Evolutionary conservation across 345 rosid genomes (phyloP).

Genomic region (Triadica sebifera): DNA sequence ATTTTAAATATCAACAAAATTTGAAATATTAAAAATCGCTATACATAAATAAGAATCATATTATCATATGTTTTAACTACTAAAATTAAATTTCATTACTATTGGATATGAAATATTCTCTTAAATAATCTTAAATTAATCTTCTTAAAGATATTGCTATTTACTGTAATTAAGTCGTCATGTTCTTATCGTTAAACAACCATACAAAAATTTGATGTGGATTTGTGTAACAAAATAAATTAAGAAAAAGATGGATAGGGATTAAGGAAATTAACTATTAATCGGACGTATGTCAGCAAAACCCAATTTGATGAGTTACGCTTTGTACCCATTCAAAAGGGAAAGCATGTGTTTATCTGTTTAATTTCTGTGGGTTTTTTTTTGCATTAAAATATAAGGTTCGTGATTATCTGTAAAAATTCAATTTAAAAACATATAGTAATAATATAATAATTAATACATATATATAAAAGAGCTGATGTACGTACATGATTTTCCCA

Average conservation of each 20-base stretch:
- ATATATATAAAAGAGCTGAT: background rate
- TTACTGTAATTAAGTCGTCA: background rate
- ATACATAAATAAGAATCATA: no score
- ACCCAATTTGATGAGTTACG: conserved; percentile 9
- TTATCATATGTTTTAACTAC: no score
- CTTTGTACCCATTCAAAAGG: conserved; percentile 17
- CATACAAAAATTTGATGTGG: conserved; percentile 24
- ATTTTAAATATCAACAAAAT: no score
- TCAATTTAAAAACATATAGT: no score
- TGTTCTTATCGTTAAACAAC: conserved; percentile 28
- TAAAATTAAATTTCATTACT: no score
- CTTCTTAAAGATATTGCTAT: background rate
- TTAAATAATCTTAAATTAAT: background rate
- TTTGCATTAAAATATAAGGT: conserved; percentile 15
- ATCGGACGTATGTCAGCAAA: conserved; percentile 19
- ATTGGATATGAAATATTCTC: no score
- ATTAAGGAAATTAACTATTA: background rate
- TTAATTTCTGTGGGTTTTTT: background rate
- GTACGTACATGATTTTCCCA: conserved; percentile 25
- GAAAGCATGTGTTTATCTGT: conserved; percentile 26
- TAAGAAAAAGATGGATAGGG: background rate
- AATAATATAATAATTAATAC: background rate
- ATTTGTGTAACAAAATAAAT: background rate
- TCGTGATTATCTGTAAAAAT: conserved; percentile 21
- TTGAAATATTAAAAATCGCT: no score